Conservation (phyloP, 2,329 filamentous ascomycete genomes). For the Teratosphaeria zuluensis region DNA sequence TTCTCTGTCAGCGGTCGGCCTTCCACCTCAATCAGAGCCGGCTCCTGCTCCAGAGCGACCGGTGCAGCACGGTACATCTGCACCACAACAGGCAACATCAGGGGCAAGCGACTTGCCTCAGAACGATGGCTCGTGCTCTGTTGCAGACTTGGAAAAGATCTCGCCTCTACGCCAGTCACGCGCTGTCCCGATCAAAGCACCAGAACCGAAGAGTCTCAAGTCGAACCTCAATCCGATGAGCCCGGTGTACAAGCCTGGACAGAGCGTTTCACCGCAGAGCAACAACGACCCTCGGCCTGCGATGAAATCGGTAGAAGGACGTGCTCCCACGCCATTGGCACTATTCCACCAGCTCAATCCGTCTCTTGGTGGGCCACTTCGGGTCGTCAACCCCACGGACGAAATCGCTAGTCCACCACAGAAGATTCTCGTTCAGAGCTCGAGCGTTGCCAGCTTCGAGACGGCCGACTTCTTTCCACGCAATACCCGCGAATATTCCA, state of each 20-base stretch:
- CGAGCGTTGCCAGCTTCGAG: slow-evolving; percentile 27
- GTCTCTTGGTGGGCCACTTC: background rate
- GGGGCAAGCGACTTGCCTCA: slow-evolving; percentile 11
- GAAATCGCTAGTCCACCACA: slow-evolving; percentile 16
- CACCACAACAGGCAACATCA: background rate
- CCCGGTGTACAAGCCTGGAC: slow-evolving; percentile 27
- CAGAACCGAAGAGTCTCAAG: slow-evolving; percentile 19
- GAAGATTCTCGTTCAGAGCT: slow-evolving; percentile 18
- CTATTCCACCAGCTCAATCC: slow-evolving; percentile 11
- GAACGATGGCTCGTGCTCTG: slow-evolving; percentile 16
- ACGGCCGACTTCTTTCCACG: slow-evolving; percentile 31
- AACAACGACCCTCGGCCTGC: background rate
- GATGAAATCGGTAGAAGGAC: slow-evolving; percentile 1
- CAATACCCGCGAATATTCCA: slow-evolving; percentile 28
- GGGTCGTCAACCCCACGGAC: slow-evolving; percentile 5
- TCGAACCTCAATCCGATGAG: slow-evolving; percentile 30
- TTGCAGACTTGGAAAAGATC: slow-evolving; percentile 10
- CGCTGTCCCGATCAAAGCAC: slow-evolving; percentile 26
- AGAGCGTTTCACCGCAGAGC: background rate
- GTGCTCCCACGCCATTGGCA: slow-evolving; percentile 8
- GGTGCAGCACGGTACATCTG: background rate
- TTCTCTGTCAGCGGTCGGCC: slow-evolving; percentile 13
- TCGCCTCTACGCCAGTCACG: slow-evolving; percentile 16
- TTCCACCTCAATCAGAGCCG: slow-evolving; percentile 3
- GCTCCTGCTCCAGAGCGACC: background rate